A percentile compares a stretch with the other conserved stretches of the same genome.
Evolutionary conservation across 2,329 filamentous ascomycete genomes (phyloP).

Genomic region (Cephalotrichum gorgonifer): DNA sequence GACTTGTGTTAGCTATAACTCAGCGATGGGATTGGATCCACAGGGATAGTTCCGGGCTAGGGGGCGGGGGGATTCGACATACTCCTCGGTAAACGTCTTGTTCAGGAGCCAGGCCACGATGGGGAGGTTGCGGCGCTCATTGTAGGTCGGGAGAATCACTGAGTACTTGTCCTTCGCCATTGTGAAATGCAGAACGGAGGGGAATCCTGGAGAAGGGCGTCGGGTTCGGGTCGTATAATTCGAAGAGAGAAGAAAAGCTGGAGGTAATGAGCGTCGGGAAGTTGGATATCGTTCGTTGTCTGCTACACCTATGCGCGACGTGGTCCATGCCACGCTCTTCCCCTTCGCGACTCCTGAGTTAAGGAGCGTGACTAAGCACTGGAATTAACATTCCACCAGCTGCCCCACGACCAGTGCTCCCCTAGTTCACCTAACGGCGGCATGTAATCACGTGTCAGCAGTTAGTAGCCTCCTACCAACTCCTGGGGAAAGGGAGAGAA

Average conservation of each 20-base stretch:
- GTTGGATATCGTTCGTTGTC: slow-evolving; percentile 9
- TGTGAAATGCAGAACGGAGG: slow-evolving; percentile 10
- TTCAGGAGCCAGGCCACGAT: slow-evolving; percentile 93
- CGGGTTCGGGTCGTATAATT: background rate
- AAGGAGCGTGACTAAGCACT: background rate
- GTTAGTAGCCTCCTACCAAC: too few relatives aligned
- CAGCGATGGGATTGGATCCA: background rate
- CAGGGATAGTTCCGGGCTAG: background rate
- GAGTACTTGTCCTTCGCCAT: slow-evolving; percentile 76
- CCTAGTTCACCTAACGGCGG: too few relatives aligned
- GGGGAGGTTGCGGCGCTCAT: slow-evolving; percentile 93
- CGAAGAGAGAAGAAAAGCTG: background rate
- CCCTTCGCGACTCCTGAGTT: slow-evolving; percentile 6
- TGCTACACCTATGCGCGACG: background rate
- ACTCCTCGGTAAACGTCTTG: slow-evolving; percentile 85
- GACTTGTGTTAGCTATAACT: slow-evolving; percentile 3
- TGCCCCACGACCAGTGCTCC: too few relatives aligned
- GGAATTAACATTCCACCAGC: background rate
- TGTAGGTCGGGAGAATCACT: slow-evolving; percentile 95
- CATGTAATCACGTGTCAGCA: too few relatives aligned
- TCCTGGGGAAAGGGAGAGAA: too few relatives aligned
- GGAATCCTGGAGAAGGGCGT: background rate
- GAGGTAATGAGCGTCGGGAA: slow-evolving; percentile 17
- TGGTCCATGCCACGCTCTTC: background rate
- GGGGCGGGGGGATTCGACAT: slow-evolving; percentile 18